A percentile compares a stretch with the other conserved stretches of the same genome.
These are phyloP conservation scores for Lactarius hatsudake DNA, from an alignment of 768 basidiomycete genomes.

Conservation along the genomic window DNA sequence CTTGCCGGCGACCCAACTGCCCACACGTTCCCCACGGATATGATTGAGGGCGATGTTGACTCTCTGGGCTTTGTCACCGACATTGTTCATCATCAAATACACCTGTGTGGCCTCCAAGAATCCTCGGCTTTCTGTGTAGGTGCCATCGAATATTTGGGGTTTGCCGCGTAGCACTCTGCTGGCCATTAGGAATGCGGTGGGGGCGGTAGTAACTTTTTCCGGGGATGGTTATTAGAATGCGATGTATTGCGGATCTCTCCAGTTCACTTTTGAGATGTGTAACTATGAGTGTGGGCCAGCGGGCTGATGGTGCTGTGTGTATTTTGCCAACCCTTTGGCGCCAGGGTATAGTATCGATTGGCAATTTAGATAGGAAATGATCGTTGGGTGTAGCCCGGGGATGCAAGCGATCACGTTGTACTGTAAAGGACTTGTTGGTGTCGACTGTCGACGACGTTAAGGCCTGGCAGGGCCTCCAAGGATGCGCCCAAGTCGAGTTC, in stretches of 20 bases:
- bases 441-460: neutral
- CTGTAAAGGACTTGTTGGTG: neutral
- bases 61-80: neutral
- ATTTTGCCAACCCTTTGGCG: neutral
- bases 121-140: neutral
- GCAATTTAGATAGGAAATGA: neutral
- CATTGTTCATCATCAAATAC: neutral
- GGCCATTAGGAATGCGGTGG: neutral
- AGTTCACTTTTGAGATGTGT: neutral
- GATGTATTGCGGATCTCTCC: neutral
- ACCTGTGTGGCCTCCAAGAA: neutral
- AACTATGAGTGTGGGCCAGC: too few relatives aligned
- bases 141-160: neutral
- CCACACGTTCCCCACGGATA: neutral
- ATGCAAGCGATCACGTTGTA: neutral
- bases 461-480: neutral
- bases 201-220: neutral
- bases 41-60: neutral
- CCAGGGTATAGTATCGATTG: neutral
- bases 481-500: neutral
- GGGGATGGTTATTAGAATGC: neutral
- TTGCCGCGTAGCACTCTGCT: neutral
- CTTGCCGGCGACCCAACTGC: neutral
- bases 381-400: neutral
- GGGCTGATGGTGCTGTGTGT: neutral